These are phyloP conservation scores for Linanthus parryae DNA, from an alignment of 148 eudicot species.

Conservation along the genomic window DNA sequence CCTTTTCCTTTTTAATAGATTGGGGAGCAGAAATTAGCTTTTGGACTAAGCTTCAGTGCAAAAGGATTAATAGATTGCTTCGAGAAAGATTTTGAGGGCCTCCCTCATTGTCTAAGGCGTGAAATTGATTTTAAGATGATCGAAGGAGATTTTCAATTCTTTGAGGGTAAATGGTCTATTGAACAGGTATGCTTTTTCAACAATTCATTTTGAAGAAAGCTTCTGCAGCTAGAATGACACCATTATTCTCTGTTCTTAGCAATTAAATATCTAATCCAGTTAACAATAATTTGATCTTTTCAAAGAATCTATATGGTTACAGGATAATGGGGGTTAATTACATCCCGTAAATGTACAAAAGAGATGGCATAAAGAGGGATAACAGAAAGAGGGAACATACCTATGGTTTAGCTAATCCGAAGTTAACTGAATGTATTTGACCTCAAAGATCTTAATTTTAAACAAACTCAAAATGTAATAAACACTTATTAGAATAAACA, in stretches of 20 bases:
- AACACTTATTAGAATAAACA: no score
- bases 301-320: no score
- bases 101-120: constrained; percentile 47
- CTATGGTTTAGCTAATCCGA: no score
- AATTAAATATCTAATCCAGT: no score
- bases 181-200: constrained; percentile 41
- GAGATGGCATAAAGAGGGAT: no score
- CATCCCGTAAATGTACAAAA: no score
- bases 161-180: constrained; percentile 74
- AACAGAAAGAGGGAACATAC: no score
- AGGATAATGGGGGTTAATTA: no score
- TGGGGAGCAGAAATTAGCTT: constrained; percentile 60
- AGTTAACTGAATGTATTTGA: no score
- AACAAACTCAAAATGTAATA: no score
- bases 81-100: constrained; percentile 51
- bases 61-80: constrained; percentile 69
- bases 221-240: background rate
- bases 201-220: background rate
- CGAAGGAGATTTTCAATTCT: constrained; percentile 67
- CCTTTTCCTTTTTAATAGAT: constrained; percentile 33
- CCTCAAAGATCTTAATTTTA: no score
- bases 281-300: no score
- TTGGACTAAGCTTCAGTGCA: constrained; percentile 66
- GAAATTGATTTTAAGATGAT: constrained; percentile 74
- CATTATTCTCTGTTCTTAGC: background rate